Conservation (phyloP, 2,329 filamentous ascomycete species). For the Colletotrichum cereale region DNA sequence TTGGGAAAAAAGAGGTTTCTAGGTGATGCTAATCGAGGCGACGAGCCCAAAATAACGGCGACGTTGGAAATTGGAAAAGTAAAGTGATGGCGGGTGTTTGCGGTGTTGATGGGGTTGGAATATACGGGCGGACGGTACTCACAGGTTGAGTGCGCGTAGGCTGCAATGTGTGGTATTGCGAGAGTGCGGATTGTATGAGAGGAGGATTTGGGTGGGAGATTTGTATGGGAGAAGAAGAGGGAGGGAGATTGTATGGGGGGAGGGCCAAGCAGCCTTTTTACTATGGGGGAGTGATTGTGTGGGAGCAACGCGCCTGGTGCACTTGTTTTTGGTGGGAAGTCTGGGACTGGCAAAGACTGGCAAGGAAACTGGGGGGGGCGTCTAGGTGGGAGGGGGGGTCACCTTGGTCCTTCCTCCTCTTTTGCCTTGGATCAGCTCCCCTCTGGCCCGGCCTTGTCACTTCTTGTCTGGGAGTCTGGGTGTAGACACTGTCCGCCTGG, state of each 20-base stretch:
- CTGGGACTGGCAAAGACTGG: conserved; percentile 38
- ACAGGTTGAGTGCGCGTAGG: conserved; percentile 50
- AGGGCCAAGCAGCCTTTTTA: conserved; percentile 72
- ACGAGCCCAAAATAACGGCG: not conserved
- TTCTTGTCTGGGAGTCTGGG: conserved; percentile 13
- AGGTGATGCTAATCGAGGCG: not conserved
- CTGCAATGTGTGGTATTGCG: conserved; percentile 58
- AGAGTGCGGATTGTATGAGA: conserved; percentile 64
- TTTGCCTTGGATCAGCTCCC: conserved; percentile 16
- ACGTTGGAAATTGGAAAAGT: not conserved
- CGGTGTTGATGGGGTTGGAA: conserved; percentile 48
- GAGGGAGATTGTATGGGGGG: conserved; percentile 67
- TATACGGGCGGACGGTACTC: conserved; percentile 62
- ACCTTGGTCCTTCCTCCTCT: conserved; percentile 21
- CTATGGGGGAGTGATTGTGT: conserved; percentile 74
- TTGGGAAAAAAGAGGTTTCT: conserved; percentile 45
- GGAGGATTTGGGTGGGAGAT: conserved; percentile 65
- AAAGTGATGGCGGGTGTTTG: conserved; percentile 51
- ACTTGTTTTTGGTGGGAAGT: conserved; percentile 45
- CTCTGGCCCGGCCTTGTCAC: conserved; percentile 14
- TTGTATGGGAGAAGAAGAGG: conserved; percentile 73
- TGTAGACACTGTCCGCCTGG: not conserved
- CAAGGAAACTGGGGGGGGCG: conserved; percentile 45
- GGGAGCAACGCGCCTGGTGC: conserved; percentile 53
- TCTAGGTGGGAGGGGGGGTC: conserved; percentile 8